A percentile compares a stretch with the other conserved stretches of the same genome.
phyloP scores from a whole-genome alignment of 2,329 filamentous ascomycete species.

The Beauveria caledonica region DNA sequence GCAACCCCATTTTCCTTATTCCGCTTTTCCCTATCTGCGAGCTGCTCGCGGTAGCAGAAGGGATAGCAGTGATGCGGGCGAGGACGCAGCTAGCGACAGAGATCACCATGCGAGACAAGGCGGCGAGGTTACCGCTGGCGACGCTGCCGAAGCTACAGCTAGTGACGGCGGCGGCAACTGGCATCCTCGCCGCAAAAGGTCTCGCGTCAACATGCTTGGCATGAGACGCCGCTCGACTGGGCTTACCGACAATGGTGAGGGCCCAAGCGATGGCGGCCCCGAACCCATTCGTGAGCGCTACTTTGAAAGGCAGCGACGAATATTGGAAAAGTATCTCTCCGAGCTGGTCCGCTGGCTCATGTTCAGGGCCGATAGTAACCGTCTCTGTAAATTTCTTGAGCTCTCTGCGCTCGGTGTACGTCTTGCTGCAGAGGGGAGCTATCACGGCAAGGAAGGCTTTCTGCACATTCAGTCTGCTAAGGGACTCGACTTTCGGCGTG shows the following conservation, averaged over 20 bases:
- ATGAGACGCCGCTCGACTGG: slow-evolving; percentile 47
- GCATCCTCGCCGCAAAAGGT: slow-evolving; percentile 36
- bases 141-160: slow-evolving; percentile 46
- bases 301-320: slow-evolving; percentile 73
- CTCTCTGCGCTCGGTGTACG: slow-evolving; percentile 89
- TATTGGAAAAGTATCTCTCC: slow-evolving; percentile 82
- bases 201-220: slow-evolving; percentile 45
- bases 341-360: slow-evolving; percentile 96
- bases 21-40: slow-evolving; percentile 82
- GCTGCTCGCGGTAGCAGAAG: slow-evolving; percentile 71
- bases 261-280: slow-evolving; percentile 40
- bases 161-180: slow-evolving; percentile 26
- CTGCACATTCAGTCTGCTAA: slow-evolving; percentile 88
- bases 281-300: slow-evolving; percentile 51
- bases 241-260: slow-evolving; percentile 30
- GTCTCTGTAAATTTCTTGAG: slow-evolving; percentile 91
- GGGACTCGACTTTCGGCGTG: slow-evolving; percentile 75
- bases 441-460: slow-evolving; percentile 95
- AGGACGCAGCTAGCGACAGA: slow-evolving; percentile 29
- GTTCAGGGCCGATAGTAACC: slow-evolving; percentile 91
- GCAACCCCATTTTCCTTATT: slow-evolving; percentile 83
- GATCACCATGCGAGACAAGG: slow-evolving; percentile 25
- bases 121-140: slow-evolving; percentile 49
- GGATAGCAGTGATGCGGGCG: slow-evolving; percentile 72
- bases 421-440: slow-evolving; percentile 88